Conservation (phyloP, 371 early-diverging fungal species). For the Scutellospora calospora region DNA sequence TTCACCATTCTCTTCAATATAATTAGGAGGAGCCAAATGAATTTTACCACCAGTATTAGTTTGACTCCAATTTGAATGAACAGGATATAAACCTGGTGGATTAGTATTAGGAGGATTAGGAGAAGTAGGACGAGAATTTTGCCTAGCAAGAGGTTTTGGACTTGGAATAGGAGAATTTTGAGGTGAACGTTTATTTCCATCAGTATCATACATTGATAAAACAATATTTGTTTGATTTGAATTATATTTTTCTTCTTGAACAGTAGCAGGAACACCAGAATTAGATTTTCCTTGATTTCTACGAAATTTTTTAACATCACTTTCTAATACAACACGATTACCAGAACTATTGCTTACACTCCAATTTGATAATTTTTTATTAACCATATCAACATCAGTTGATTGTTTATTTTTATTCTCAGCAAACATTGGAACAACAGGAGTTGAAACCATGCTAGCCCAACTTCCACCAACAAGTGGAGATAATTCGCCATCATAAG, state of each 20-base stretch:
- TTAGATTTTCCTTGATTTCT: conserved; percentile 53
- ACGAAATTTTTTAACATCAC: conserved; percentile 54
- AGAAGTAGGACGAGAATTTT: conserved; percentile 36
- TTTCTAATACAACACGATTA: conserved; percentile 48
- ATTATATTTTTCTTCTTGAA: conserved; percentile 64
- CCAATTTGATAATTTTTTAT: conserved; percentile 45
- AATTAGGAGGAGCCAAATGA: conserved; percentile 38
- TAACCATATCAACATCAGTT: conserved; percentile 32
- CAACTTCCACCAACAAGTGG: conserved; percentile 43
- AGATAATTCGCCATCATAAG: conserved; percentile 41
- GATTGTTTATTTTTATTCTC: conserved; percentile 34
- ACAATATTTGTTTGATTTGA: conserved; percentile 58
- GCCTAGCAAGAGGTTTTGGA: conserved; percentile 28
- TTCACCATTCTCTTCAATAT: conserved; percentile 51
- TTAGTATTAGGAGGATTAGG: conserved; percentile 40
- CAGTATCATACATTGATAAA: conserved; percentile 61
- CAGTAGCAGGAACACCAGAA: conserved; percentile 63
- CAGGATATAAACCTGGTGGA: conserved; percentile 26
- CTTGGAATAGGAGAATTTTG: conserved; percentile 44
- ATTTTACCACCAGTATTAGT: conserved; percentile 18
- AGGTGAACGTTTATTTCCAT: conserved; percentile 44
- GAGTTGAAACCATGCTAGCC: conserved; percentile 44
- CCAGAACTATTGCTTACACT: conserved; percentile 47
- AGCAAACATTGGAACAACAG: conserved; percentile 43
- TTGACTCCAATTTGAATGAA: conserved; percentile 31